phyloP scores from a whole-genome alignment of 176 grass and related monocot genomes.

The Rhynchospora breviuscula region DNA sequence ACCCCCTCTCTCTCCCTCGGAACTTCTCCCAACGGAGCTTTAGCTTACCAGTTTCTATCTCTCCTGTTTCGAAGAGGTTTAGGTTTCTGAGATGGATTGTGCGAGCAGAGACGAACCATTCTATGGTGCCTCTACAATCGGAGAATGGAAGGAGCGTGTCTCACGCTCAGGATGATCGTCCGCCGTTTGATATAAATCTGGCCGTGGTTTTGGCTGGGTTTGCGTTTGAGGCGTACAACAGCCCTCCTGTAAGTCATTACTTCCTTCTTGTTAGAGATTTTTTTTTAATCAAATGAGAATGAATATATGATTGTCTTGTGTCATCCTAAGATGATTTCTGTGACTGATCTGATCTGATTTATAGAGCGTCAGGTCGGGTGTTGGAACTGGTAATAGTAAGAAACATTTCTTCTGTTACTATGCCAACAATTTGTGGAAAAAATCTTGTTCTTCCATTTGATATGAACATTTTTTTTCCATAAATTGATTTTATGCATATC shows the following conservation, averaged over 20 bases:
- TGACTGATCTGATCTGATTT: not conserved
- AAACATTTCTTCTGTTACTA: not conserved
- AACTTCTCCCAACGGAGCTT: slow-evolving; percentile 17
- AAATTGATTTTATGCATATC: not conserved
- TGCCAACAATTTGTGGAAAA: not conserved
- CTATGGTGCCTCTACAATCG: slow-evolving; percentile 20
- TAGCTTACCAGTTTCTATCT: not conserved
- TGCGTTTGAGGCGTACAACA: slow-evolving; percentile 82
- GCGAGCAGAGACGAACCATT: not conserved
- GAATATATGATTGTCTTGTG: not conserved
- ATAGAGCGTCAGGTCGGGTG: too few species aligned
- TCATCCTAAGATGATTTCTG: not conserved
- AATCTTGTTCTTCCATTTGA: not conserved
- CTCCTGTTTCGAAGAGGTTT: not conserved
- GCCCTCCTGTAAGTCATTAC: slow-evolving; percentile 51
- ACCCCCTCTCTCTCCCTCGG: slow-evolving; percentile 14
- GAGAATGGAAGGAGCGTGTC: not conserved
- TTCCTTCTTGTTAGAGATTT: not conserved
- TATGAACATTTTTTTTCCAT: not conserved
- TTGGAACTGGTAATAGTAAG: not conserved
- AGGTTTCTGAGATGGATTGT: slow-evolving; percentile 13
- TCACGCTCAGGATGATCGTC: slow-evolving; percentile 27
- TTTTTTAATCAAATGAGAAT: not conserved
- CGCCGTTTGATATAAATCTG: slow-evolving; percentile 76
- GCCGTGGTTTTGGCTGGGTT: slow-evolving; percentile 85